phyloP scores from a whole-genome alignment of 2,329 filamentous ascomycete species.

The Lecanoromycetidae sp. region DNA sequence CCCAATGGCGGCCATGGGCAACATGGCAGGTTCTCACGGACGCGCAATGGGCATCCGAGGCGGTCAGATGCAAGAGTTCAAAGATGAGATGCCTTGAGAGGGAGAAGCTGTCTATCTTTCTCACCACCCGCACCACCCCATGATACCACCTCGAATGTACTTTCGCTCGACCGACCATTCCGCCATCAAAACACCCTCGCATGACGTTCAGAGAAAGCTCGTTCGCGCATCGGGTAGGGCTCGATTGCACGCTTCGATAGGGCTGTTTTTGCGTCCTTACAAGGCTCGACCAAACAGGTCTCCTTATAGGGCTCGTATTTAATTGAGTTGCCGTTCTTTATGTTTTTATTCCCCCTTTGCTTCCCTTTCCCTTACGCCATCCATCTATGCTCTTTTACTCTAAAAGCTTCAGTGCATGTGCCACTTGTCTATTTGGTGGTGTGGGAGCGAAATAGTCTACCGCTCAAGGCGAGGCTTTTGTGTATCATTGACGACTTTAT shows the following conservation, averaged over 20 bases:
- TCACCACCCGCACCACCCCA: not conserved
- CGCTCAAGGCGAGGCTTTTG: not conserved
- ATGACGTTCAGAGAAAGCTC: slow-evolving; percentile 7
- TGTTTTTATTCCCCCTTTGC: not conserved
- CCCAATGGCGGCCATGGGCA: slow-evolving; percentile 2
- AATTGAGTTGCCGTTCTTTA: slow-evolving; percentile 6
- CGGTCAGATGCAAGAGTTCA: slow-evolving; percentile 5
- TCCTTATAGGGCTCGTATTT: slow-evolving; percentile 7
- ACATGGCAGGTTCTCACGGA: slow-evolving; percentile 1
- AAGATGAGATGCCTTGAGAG: slow-evolving; percentile 9
- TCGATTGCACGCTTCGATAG: slow-evolving; percentile 6
- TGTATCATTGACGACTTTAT: not conserved
- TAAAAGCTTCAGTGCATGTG: not conserved
- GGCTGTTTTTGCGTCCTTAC: slow-evolving; percentile 10
- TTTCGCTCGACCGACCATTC: not conserved
- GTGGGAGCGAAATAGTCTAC: not conserved
- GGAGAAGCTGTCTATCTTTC: not conserved
- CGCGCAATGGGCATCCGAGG: slow-evolving; percentile 7
- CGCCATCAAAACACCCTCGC: not conserved
- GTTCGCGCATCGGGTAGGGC: slow-evolving; percentile 9
- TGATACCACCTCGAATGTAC: no score
- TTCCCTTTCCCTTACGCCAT: not conserved
- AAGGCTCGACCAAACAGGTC: slow-evolving; percentile 3
- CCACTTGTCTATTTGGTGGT: not conserved
- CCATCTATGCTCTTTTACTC: not conserved